These are phyloP conservation scores for Cyberlindnera saturnus DNA, from an alignment of 805 yeast genomes.

Conservation along the genomic window DNA sequence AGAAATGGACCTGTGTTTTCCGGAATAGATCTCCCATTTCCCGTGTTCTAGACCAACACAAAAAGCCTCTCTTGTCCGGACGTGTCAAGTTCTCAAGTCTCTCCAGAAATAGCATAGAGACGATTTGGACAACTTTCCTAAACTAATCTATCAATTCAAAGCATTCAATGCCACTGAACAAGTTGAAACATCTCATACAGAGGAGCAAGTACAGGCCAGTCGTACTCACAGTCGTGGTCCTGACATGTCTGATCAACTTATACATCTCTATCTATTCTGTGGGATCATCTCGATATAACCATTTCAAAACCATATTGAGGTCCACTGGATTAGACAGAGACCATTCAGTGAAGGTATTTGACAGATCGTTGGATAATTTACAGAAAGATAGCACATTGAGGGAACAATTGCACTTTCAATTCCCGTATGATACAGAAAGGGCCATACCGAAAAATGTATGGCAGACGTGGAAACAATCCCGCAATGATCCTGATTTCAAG, in stretches of 20 bases:
- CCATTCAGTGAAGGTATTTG: slow-evolving; percentile 4
- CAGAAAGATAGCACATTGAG: slow-evolving; percentile 26
- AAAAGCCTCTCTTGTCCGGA: too few relatives aligned
- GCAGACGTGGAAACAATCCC: slow-evolving; percentile 88
- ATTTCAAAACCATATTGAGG: slow-evolving; percentile 1
- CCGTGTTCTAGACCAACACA: too few relatives aligned
- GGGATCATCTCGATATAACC: background rate
- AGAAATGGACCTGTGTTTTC: too few relatives aligned
- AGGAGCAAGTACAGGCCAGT: too few relatives aligned
- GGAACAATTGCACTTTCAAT: slow-evolving; percentile 60
- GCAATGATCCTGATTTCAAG: slow-evolving; percentile 53
- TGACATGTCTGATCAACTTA: slow-evolving; percentile 3
- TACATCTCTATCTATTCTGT: slow-evolving; percentile 11
- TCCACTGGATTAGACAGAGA: background rate
- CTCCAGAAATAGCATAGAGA: too few relatives aligned
- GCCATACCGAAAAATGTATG: slow-evolving; percentile 77
- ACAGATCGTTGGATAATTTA: slow-evolving; percentile 4
- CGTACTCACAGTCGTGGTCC: background rate
- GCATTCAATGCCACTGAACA: too few relatives aligned
- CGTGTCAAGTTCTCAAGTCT: too few relatives aligned
- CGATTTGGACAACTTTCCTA: too few relatives aligned
- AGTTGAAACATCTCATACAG: too few relatives aligned
- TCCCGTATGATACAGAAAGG: slow-evolving; percentile 63
- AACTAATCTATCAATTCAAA: too few relatives aligned
- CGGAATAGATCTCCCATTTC: too few relatives aligned